Evolutionary conservation across 2,329 filamentous ascomycete species (phyloP), one percentile per base, ranked within the genome.

Genomic region (Sarocladiaceae sp.): DNA sequence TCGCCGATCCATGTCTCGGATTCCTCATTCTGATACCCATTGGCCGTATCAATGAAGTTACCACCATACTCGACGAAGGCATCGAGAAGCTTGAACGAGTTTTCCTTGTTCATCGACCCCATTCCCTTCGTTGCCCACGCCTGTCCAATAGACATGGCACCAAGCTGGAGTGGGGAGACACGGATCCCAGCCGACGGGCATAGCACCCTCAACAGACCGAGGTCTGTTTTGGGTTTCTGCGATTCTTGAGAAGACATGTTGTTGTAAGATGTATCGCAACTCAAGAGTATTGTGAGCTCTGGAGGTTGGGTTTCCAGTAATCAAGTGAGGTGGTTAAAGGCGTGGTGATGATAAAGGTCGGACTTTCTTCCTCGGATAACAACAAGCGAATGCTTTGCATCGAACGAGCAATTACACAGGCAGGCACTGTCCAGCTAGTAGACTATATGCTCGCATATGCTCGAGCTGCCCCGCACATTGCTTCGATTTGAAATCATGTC

Each of bases 21-120:
- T 49, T 78, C 60, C 45, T 69, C 70, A 45, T 64, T 47, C 49
- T 75, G 66, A 54, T 76, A 76, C 52, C 64, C 65, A 57, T 67
- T 69, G 32, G 69, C 51, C 1, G 74, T 80, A 53, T 81, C 77
- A 51, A 82, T 76, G 58, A 81, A 80, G 59, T 81, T 81, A 5
- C 78, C 78, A 3, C 77, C 78, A 2, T 66, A 61, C 10, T 66
- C 64, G 37, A 65, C 69, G 57, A 70, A 82, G 46, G 66, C 66
- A 49, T 81, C 76, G 1, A 82, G 65, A 20, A 82, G 66, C 29
- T 67, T 65, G 53, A 78, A 78, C 1, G 70, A 61, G n/a, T 63
- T 56, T 34, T 73, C 69, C 54, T 80, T 78, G 58, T 60, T 60
- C 61, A 72, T 73, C 44, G 65, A 65, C 21, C 74, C 73, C 61